Percentiles rank a stretch among this genome's conserved stretches.
Evolutionary conservation across 2,329 filamentous ascomycete genomes (phyloP).

Genomic region (Monilinia aucupariae): DNA sequence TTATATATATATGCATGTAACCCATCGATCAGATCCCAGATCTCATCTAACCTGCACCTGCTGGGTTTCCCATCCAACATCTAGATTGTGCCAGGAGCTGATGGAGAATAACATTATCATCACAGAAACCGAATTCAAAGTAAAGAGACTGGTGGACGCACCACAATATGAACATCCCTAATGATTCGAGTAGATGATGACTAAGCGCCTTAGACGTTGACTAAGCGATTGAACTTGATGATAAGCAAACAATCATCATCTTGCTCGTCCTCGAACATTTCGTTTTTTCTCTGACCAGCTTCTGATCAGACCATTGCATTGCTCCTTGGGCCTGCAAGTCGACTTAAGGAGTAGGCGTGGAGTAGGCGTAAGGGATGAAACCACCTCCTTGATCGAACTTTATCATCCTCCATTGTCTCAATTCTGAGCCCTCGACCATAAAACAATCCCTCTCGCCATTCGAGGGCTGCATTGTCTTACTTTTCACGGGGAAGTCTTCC

Average conservation of each 20-base stretch:
- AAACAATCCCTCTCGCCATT: slow-evolving; percentile 1
- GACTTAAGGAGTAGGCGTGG: background rate
- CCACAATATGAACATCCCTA: background rate
- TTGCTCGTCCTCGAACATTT: background rate
- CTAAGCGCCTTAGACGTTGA: slow-evolving; percentile 4
- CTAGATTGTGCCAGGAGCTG: background rate
- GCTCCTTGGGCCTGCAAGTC: background rate
- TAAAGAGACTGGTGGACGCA: too few relatives aligned
- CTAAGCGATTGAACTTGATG: too few relatives aligned
- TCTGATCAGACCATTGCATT: background rate
- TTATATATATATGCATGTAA: slow-evolving; percentile 8
- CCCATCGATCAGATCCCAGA: background rate
- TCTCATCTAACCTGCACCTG: background rate
- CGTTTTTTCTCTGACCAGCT: background rate
- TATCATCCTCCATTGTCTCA: slow-evolving; percentile 8
- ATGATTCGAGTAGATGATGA: background rate
- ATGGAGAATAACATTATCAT: too few relatives aligned
- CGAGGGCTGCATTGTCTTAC: background rate
- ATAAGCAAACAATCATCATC: slow-evolving; percentile 2
- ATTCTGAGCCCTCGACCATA: background rate
- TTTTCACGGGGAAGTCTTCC: slow-evolving; percentile 3
- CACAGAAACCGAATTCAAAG: background rate
- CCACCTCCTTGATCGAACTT: slow-evolving; percentile 13
- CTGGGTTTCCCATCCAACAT: background rate
- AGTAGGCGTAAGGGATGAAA: slow-evolving; percentile 3